Conservation (phyloP, 768 basidiomycete species). For the Termitomyces sp. region DNA sequence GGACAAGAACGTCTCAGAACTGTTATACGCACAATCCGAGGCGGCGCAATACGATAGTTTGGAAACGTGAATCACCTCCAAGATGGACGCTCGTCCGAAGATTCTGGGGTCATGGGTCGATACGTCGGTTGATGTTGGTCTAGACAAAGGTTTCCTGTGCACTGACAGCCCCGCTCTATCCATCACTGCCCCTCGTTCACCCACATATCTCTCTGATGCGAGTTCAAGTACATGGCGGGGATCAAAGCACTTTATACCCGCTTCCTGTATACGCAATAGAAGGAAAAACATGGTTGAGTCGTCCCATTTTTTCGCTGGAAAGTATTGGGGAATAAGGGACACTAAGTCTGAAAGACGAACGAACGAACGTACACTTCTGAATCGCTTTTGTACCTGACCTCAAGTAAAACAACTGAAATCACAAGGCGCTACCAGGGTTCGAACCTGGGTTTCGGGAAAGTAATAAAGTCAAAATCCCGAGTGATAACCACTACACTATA, state of each 20-base stretch:
- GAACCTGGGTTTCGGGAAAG: slow-evolving; percentile 14
- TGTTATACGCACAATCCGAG: background rate
- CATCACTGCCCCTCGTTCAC: slow-evolving; percentile 17
- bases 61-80: background rate
- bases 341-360: too few species aligned
- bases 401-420: too few species aligned
- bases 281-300: background rate
- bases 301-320: too few species aligned
- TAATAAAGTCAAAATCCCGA: slow-evolving; percentile 7
- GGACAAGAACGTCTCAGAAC: background rate
- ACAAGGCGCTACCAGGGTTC: slow-evolving; percentile 14
- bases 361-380: too few species aligned
- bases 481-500: slow-evolving; percentile 14
- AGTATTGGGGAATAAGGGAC: too few species aligned
- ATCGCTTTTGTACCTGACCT: too few species aligned
- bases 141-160: slow-evolving; percentile 19
- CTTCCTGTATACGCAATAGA: too few species aligned
- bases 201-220: slow-evolving; percentile 13
- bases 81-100: slow-evolving; percentile 45
- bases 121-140: slow-evolving; percentile 23
- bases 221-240: slow-evolving; percentile 4
- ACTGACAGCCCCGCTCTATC: slow-evolving; percentile 42
- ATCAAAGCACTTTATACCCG: too few species aligned
- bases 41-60: background rate
- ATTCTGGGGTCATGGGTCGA: slow-evolving; percentile 39